Evolutionary conservation across 805 yeast genomes (phyloP).

Genomic region (Maudiozyma bulderi): DNA sequence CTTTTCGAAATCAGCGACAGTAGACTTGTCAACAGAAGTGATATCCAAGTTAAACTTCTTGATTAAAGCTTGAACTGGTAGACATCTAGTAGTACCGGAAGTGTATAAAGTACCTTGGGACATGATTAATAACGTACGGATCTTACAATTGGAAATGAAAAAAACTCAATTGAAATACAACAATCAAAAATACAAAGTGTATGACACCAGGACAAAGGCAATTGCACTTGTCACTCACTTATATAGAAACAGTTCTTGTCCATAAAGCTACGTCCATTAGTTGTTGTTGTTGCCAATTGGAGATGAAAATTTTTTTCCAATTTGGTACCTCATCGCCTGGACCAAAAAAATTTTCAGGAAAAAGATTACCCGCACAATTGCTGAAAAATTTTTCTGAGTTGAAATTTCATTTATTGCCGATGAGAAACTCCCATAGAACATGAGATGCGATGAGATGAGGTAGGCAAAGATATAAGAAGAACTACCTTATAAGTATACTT

Average conservation of each 20-base stretch:
- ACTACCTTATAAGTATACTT: too few species aligned
- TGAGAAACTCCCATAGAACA: too few species aligned
- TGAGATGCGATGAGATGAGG: too few species aligned
- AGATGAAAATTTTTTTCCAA: not conserved
- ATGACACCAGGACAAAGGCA: not conserved
- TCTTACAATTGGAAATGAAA: not conserved
- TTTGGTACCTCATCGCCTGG: too few species aligned
- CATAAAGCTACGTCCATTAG: not conserved
- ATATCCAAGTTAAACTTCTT: conserved; percentile 54
- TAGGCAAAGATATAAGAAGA: too few species aligned
- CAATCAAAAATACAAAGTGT: not conserved
- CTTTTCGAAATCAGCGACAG: conserved; percentile 28
- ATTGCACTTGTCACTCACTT: too few species aligned
- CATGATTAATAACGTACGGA: conserved; percentile 32
- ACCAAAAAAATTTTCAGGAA: not conserved
- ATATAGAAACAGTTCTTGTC: too few species aligned
- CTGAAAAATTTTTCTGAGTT: too few species aligned
- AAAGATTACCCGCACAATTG: too few species aligned
- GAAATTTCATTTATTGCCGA: too few species aligned
- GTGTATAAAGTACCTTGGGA: conserved; percentile 60
- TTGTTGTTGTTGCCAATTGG: not conserved
- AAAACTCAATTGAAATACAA: not conserved
- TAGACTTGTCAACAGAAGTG: conserved; percentile 33
- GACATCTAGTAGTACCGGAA: conserved; percentile 21
- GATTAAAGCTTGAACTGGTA: conserved; percentile 38